These are phyloP conservation scores for Globisporangium sylvaticum DNA, from an alignment of 352 stramenopile species.

Conservation along the genomic window DNA sequence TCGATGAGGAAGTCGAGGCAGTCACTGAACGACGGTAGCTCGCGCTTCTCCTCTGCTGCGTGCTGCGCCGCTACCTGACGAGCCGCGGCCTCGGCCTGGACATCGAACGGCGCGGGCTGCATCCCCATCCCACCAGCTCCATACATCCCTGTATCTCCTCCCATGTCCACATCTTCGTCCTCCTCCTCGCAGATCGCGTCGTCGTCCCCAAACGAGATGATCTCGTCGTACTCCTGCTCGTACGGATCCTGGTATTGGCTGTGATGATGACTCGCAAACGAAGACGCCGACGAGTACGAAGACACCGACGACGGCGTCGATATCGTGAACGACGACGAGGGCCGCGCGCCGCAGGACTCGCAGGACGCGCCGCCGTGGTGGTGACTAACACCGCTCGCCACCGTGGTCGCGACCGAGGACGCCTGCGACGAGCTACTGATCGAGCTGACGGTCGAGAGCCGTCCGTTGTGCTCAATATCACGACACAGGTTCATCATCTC, in stretches of 20 bases:
- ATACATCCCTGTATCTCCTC: not conserved
- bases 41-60: not conserved
- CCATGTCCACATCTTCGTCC: not conserved
- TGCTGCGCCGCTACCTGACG: not conserved
- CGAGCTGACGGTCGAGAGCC: slow-evolving; percentile 2
- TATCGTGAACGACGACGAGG: not conserved
- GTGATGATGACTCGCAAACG: not conserved
- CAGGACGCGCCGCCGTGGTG: not conserved
- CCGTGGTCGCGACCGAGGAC: not conserved
- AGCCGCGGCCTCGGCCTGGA: slow-evolving; percentile 5
- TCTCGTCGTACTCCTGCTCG: slow-evolving; percentile 10
- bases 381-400: not conserved
- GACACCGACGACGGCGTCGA: slow-evolving; percentile 5
- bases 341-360: not conserved
- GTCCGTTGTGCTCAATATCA: slow-evolving; percentile 3
- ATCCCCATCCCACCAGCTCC: not conserved
- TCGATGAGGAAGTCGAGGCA: slow-evolving; percentile 19
- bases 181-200: slow-evolving; percentile 7
- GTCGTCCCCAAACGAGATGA: slow-evolving; percentile 12
- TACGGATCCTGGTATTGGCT: not conserved
- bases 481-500: slow-evolving; percentile 23
- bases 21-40: slow-evolving; percentile 15
- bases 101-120: slow-evolving; percentile 3
- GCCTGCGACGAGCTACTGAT: not conserved
- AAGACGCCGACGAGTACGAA: not conserved